These are phyloP conservation scores for Balakata baccata DNA, from an alignment of 345 rosid genomes.

Conservation along the genomic window DNA sequence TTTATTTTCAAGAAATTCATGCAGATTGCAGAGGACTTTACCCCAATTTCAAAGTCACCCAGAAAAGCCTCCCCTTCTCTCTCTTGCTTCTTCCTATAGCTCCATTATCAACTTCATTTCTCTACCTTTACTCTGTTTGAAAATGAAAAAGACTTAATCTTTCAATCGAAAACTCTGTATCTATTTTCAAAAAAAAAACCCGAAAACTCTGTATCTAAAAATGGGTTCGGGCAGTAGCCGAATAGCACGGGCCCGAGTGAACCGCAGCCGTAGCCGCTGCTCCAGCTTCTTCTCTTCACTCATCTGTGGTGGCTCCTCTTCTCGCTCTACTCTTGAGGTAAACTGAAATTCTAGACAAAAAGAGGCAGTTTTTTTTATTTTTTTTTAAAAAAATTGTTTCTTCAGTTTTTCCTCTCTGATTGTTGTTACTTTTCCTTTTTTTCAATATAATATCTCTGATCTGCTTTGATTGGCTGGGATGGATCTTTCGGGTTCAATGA, in stretches of 20 bases:
- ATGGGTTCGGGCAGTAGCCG: constrained; percentile 61
- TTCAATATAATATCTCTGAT: background rate
- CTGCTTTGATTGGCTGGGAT: constrained; percentile 7
- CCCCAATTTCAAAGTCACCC: background rate
- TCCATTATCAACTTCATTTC: constrained; percentile 4
- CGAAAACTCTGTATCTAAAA: background rate
- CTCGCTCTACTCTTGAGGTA: constrained; percentile 46
- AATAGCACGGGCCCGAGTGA: constrained; percentile 30
- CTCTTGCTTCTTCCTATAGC: background rate
- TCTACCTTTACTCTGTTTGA: background rate
- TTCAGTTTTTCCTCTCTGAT: background rate
- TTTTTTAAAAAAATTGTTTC: too few species aligned
- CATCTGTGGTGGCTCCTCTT: constrained; percentile 50
- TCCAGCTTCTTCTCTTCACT: constrained; percentile 36
- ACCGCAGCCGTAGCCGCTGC: constrained; percentile 31
- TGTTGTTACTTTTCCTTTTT: background rate
- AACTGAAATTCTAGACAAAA: background rate
- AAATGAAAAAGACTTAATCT: background rate
- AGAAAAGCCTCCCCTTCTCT: background rate
- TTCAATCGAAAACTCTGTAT: background rate
- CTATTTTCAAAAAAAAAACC: too few species aligned
- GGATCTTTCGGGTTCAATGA: background rate
- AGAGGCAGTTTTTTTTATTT: background rate
- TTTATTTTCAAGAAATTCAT: background rate
- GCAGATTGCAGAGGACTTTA: too few species aligned